phyloP scores from a whole-genome alignment of 176 grass and related monocot species.

The Cocos nucifera region DNA sequence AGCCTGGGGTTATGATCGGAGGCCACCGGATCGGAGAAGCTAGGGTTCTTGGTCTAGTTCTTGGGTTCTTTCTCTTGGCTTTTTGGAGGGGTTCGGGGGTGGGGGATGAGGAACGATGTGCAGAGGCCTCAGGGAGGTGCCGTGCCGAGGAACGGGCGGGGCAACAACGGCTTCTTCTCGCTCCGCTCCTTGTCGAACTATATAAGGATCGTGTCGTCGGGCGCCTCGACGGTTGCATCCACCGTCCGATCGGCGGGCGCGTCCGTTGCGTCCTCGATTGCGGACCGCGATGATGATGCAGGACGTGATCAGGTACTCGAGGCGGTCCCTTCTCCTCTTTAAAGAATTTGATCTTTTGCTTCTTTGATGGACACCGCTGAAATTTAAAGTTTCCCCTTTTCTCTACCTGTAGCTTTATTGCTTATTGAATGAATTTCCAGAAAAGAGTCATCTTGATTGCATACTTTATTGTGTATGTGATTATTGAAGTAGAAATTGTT shows the following conservation, averaged over 20 bases:
- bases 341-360: no score
- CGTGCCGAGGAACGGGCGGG: slow-evolving; percentile 4
- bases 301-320: slow-evolving; percentile 54
- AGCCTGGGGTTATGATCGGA: slow-evolving; percentile 11
- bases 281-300: slow-evolving; percentile 45
- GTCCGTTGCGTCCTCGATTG: slow-evolving; percentile 63
- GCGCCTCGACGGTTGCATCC: slow-evolving; percentile 78
- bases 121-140: slow-evolving; percentile 28
- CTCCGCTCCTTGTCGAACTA: slow-evolving; percentile 59
- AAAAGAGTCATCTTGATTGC: no score
- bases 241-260: slow-evolving; percentile 50
- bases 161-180: slow-evolving; percentile 49
- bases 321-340: background rate
- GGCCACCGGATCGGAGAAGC: background rate
- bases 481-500: no score
- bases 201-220: slow-evolving; percentile 85
- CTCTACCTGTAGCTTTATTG: no score
- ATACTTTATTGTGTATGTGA: no score
- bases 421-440: no score
- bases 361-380: no score
- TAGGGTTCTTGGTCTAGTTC: background rate
- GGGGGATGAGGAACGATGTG: slow-evolving; percentile 65
- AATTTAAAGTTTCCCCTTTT: no score
- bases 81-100: background rate
- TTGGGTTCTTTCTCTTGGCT: background rate